phyloP scores from a whole-genome alignment of 2,329 filamentous ascomycete genomes.

The Blastomyces parvus region DNA sequence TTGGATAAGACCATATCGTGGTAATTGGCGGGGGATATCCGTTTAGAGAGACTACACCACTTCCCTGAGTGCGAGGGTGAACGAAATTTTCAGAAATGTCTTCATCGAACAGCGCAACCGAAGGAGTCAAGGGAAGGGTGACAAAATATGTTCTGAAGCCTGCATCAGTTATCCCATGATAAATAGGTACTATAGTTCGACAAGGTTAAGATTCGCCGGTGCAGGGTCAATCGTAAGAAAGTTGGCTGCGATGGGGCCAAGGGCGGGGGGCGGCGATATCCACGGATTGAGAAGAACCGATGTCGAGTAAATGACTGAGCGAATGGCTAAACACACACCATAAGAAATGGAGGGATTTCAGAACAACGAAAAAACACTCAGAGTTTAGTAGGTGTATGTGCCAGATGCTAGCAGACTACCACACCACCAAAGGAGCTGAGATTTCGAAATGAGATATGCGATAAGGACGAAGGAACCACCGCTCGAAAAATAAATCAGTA shows the following conservation, averaged over 20 bases:
- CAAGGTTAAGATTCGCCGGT: slow-evolving; percentile 1
- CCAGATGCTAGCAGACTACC: not conserved
- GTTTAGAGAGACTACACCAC: slow-evolving; percentile 8
- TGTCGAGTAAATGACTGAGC: slow-evolving; percentile 11
- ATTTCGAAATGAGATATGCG: slow-evolving; percentile 11
- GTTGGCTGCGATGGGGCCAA: slow-evolving; percentile 17
- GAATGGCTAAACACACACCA: slow-evolving; percentile 13
- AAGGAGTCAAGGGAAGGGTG: slow-evolving; percentile 9
- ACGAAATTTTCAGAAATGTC: slow-evolving; percentile 5
- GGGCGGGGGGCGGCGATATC: slow-evolving; percentile 18
- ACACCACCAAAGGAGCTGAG: slow-evolving; percentile 9
- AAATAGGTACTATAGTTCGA: slow-evolving; percentile 12
- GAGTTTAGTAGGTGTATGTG: slow-evolving; percentile 8
- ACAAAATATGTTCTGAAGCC: slow-evolving; percentile 15
- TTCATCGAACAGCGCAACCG: slow-evolving; percentile 11
- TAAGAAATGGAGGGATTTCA: slow-evolving; percentile 16
- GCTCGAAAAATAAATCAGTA: slow-evolving; percentile 35
- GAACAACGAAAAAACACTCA: slow-evolving; percentile 12
- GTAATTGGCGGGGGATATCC: slow-evolving; percentile 14
- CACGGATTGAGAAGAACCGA: slow-evolving; percentile 11
- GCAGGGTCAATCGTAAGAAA: slow-evolving; percentile 7
- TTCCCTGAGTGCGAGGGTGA: slow-evolving; percentile 1
- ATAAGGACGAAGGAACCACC: slow-evolving; percentile 17
- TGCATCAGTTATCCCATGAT: slow-evolving; percentile 14
- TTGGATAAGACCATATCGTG: slow-evolving; percentile 12